Percentiles rank a stretch among this genome's conserved stretches.
phyloP scores from a whole-genome alignment of 225 moss, liverwort and hornwort species.

The Marchantia polymorpha region DNA sequence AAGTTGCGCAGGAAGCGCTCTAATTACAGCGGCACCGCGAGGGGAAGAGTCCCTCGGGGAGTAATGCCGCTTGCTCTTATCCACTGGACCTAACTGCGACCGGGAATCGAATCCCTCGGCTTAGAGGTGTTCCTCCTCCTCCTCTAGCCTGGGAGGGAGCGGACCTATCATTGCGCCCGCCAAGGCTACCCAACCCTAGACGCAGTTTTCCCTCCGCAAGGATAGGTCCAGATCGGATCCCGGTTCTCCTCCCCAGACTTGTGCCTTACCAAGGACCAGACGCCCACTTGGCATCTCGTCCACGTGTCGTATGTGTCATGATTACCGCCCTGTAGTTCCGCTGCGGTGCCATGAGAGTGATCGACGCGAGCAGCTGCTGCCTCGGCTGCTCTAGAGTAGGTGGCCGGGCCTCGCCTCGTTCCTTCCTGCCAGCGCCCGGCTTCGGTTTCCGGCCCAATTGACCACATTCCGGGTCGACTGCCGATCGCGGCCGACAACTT shows the following conservation, averaged over 20 bases:
- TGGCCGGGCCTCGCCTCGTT: neutral
- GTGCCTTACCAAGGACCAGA: neutral
- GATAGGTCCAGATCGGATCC: neutral
- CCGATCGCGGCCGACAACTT: no score
- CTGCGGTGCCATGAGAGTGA: conserved; percentile 3
- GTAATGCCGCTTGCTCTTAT: neutral
- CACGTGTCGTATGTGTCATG: neutral
- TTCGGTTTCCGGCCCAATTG: neutral
- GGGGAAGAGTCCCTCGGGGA: neutral
- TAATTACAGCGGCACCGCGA: conserved; percentile 18
- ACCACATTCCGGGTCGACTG: no score
- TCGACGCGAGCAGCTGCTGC: neutral
- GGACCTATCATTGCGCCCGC: conserved; percentile 13
- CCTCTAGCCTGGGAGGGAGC: neutral
- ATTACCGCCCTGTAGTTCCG: neutral
- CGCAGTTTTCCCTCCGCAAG: neutral
- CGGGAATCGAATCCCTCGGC: neutral
- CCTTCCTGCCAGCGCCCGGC: neutral
- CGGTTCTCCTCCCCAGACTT: neutral
- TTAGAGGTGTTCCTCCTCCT: neutral
- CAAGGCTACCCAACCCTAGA: neutral
- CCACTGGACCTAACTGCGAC: neutral
- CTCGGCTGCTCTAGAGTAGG: neutral
- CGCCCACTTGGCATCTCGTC: neutral
- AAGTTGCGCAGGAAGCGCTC: neutral